Base-by-base conservation (phyloP, 352 stramenopile species). In the Phytophthora melonis region DNA sequence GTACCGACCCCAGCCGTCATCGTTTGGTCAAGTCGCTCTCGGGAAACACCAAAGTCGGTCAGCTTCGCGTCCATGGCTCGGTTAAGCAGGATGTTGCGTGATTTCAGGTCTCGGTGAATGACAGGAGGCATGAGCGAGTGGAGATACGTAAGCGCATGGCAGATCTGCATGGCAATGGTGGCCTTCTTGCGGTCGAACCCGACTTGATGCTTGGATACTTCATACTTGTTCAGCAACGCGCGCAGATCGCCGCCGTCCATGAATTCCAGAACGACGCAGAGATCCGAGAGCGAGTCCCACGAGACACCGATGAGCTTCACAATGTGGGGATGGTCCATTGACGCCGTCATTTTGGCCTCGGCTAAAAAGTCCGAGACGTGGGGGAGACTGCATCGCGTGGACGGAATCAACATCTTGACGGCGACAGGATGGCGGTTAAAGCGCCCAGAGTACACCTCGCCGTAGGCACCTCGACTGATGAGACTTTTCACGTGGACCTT, bases 91-190 rank as follows among this genome's bases (percentile, higher is more conserved):
- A 91, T 82, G 58, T 89, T 89, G 45, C 81, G 81, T 1, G 78
- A 87, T 58, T 90, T 89, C 54, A 90, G 72, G 62, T 90, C 83
- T 21, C 83, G 81, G 60, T 90, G 83, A 56, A 89, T 78, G 5
- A 74, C 36, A 7, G 65, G 59, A 19, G 70, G 58, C 19, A 36
- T 30, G 2, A 78, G 50, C 21, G 70, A 78, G 66, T 74, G 66
- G 2, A 78, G 36, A 25, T 78, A 78, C 4, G 66, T 58, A 9
- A 78, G 57, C 14, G 63, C 74, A 3, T 83, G 66, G n/a, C 69
- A 76, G 16, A 87, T 61, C 55, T 84, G 75, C 9, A 85, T 32
- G 0, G 80, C 78, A 13, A 83, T 72, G 1, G 18, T 61, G 13
- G 55, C 41, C 39, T 78, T 78, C 14, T 72, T 47, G 8, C 36